Conservation (phyloP, 2,329 filamentous ascomycete genomes). For the Diplodia seriata region DNA sequence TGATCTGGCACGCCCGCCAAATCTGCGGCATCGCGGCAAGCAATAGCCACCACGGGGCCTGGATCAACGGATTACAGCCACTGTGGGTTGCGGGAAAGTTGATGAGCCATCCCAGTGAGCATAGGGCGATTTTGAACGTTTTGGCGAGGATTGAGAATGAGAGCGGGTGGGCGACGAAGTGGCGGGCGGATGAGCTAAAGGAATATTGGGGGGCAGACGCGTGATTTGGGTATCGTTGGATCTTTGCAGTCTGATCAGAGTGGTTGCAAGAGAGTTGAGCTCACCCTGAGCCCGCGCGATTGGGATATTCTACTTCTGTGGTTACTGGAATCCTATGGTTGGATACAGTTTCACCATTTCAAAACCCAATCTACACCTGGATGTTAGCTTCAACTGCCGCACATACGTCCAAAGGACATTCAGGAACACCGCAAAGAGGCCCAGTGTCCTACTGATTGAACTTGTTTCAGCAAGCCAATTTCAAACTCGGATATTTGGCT, state of each 20-base stretch:
- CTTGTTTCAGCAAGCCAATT: too few species aligned
- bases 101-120: slow-evolving; percentile 56
- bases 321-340: too few species aligned
- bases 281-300: too few species aligned
- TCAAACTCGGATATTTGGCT: too few species aligned
- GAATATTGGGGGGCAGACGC: slow-evolving; percentile 55
- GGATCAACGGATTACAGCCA: slow-evolving; percentile 50
- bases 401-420: too few species aligned
- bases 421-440: too few species aligned
- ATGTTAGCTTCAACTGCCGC: too few species aligned
- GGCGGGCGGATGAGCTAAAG: slow-evolving; percentile 60
- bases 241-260: not conserved
- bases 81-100: slow-evolving; percentile 57
- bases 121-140: slow-evolving; percentile 56
- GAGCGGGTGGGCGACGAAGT: slow-evolving; percentile 61
- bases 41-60: slow-evolving; percentile 54
- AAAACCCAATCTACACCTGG: too few species aligned
- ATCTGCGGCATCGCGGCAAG: slow-evolving; percentile 56
- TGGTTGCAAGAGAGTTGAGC: too few species aligned
- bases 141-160: slow-evolving; percentile 59
- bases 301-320: too few species aligned
- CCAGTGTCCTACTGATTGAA: too few species aligned
- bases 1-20: slow-evolving; percentile 57
- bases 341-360: too few species aligned
- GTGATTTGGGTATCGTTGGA: not conserved